Evolutionary conservation across 805 yeast genomes (phyloP).

Genomic region (Candida verbasci): DNA sequence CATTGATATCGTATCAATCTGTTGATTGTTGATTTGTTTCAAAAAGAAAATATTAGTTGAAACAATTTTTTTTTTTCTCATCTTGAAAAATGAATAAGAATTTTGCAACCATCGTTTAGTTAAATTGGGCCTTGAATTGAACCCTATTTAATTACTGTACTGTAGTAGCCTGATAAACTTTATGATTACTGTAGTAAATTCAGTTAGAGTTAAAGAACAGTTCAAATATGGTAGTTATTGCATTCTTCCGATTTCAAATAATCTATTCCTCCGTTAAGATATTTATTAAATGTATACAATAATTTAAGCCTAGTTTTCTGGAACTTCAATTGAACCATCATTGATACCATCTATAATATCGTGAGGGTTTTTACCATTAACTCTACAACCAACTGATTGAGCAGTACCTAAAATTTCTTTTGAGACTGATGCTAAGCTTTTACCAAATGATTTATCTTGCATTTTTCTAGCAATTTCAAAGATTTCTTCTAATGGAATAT

Average conservation of each 20-base stretch:
- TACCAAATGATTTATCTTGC: constrained; percentile 97
- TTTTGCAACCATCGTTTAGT: too few relatives aligned
- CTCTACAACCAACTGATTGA: constrained; percentile 99
- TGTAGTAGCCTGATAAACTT: too few relatives aligned
- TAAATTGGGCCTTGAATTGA: too few relatives aligned
- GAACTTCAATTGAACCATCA: constrained; percentile 96
- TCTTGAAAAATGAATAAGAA: not conserved
- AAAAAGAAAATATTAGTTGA: not conserved
- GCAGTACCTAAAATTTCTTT: constrained; percentile 99
- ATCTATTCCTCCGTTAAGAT: constrained; percentile 1
- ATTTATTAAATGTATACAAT: constrained; percentile 4
- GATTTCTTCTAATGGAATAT: constrained; percentile 95
- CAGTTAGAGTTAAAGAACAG: too few relatives aligned
- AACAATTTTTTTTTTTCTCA: not conserved
- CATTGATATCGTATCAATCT: not conserved
- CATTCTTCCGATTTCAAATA: too few relatives aligned
- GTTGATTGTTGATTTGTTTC: not conserved
- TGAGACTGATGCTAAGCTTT: constrained; percentile 92
- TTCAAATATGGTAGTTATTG: too few relatives aligned
- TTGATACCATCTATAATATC: constrained; percentile 97
- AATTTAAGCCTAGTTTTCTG: constrained; percentile 45
- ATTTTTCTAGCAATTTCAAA: constrained; percentile 95
- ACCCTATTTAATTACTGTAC: too few relatives aligned
- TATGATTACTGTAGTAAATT: too few relatives aligned
- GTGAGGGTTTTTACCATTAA: constrained; percentile 98